Base-by-base conservation (phyloP, 192 early-diverging fungal genomes). In the Gaertneriomyces semiglobifer region DNA sequence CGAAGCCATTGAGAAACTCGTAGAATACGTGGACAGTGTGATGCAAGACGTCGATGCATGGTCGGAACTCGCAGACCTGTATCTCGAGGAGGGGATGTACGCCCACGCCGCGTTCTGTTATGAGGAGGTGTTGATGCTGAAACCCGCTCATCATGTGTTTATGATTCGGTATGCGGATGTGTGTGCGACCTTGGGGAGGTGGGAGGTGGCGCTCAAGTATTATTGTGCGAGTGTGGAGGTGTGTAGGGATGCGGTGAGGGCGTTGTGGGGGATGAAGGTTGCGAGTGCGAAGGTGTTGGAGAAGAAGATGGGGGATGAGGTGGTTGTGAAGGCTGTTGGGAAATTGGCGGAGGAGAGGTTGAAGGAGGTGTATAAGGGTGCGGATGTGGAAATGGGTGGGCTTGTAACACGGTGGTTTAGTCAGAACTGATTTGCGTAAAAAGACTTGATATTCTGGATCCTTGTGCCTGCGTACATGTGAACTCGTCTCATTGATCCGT, bases 151-250 rank as follows among this genome's bases (percentile, higher is more conserved):
- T 77, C 90, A 93, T 67, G 84, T 93, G 56, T 88, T 82, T 70
- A 86, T 94, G 58, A 79, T 93, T 41, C 90, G 92, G 53, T 93
- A 93, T 61, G 96, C 94, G 11, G 96, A 98, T 69, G 78, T 96
- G 43, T 80, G 87, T 43, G 91, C 88, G 60, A 88, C 92, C 7
- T 75, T 90, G 68, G 85, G 86, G 8, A 77, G 79, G 70, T 68
- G 81, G 10, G 78, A 77, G 14, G 19, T 92, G 38, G 92, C 95
- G 0, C 70, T 95, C 16, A 95, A 96, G 74, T 85, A 95, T 73
- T 96, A 88, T 64, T 90, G 91, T 75, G 78, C 88, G n/a, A 92
- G 91, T 0, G 74, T 96, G 7, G 94, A 96, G 74, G 75, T 95
- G 44, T 89, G 88, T 54, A 82, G 81, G 1, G 96, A 95, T 68